phyloP scores from a whole-genome alignment of 1,284 basidiomycete genomes.

The Apiotrichum mycotoxinovorans region DNA sequence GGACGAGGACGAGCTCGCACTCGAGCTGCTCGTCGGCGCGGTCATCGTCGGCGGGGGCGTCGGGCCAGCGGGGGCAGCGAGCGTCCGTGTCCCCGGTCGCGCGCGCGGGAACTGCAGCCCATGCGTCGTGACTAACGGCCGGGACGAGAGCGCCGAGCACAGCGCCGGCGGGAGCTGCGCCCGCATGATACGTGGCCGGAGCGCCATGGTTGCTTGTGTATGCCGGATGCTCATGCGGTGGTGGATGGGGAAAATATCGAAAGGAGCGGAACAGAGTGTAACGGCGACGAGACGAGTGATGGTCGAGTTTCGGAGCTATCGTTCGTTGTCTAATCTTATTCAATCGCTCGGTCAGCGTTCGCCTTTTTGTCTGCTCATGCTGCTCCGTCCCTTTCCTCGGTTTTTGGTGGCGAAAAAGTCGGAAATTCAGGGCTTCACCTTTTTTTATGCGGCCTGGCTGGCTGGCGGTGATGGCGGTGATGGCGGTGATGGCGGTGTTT shows the following conservation, averaged over 20 bases:
- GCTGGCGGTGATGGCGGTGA: no score
- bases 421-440: background rate
- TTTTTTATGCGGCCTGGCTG: no score
- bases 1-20: no score
- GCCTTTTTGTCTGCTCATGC: no score
- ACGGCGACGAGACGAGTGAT: background rate
- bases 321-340: no score
- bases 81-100: background rate
- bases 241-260: background rate
- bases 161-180: background rate
- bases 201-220: background rate
- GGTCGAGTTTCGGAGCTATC: no score
- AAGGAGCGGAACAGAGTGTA: background rate
- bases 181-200: constrained; percentile 6
- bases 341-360: no score
- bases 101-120: constrained; percentile 2
- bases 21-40: no score
- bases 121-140: constrained; percentile 5
- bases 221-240: constrained; percentile 10
- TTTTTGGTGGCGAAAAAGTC: background rate
- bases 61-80: background rate
- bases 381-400: no score
- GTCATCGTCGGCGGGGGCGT: background rate
- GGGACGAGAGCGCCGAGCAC: background rate
- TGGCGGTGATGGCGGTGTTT: no score